A percentile compares a stretch with the other conserved stretches of the same genome.
These are phyloP conservation scores for Phialocephala subalpina DNA, from an alignment of 2,329 filamentous ascomycete genomes.

Conservation along the genomic window DNA sequence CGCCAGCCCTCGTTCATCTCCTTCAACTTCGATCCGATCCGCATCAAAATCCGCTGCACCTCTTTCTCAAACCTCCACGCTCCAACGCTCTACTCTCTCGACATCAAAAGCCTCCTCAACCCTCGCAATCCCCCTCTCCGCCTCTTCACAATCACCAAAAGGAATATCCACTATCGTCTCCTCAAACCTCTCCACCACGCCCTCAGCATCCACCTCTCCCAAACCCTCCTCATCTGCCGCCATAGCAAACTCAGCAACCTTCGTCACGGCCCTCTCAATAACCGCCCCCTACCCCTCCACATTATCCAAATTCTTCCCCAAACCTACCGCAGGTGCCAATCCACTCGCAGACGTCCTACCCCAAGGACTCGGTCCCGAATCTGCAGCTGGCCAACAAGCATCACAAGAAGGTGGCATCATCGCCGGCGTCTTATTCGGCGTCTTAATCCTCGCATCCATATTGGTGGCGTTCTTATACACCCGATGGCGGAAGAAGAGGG, in stretches of 20 bases:
- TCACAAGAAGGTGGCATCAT: conserved; percentile 9
- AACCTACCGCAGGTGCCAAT: background rate
- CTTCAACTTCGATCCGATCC: background rate
- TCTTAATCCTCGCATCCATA: conserved; percentile 4
- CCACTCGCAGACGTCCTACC: background rate
- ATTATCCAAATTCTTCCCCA: background rate
- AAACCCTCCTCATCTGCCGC: background rate
- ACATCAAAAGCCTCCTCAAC: background rate
- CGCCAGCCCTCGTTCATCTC: background rate
- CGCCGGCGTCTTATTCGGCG: conserved; percentile 6
- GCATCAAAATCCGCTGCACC: background rate
- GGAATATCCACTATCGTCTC: background rate
- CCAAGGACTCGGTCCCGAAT: conserved; percentile 7
- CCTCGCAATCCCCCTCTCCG: background rate
- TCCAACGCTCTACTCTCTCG: background rate
- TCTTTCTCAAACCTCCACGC: background rate
- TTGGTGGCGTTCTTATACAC: conserved; percentile 9
- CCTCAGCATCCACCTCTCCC: background rate
- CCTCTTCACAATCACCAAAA: background rate
- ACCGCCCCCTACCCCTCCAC: background rate
- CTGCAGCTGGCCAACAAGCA: conserved; percentile 4
- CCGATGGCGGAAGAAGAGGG: background rate
- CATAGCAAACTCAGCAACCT: background rate
- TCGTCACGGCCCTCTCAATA: background rate
- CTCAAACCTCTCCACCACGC: background rate